Conservation (phyloP, 2,329 filamentous ascomycete genomes). For the Cladorrhinum sp. region DNA sequence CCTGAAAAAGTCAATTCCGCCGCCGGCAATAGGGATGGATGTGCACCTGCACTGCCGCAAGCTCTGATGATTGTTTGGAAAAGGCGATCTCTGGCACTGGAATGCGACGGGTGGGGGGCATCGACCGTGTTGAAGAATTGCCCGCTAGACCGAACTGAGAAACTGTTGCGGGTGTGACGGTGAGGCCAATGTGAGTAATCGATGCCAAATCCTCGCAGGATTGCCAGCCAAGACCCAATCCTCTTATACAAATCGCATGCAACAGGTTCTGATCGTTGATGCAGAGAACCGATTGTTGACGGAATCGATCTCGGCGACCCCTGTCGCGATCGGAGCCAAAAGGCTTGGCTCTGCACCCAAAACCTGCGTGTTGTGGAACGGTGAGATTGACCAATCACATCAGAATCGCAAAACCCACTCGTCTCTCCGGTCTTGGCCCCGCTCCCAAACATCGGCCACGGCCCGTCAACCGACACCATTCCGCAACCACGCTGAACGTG, state of each 20-base stretch:
- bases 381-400: slow-evolving; percentile 8
- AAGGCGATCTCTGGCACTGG: not conserved
- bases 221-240: not conserved
- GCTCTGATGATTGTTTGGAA: not conserved
- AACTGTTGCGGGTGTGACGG: not conserved
- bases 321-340: slow-evolving; percentile 6
- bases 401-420: not conserved
- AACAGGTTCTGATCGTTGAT: slow-evolving; percentile 11
- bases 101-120: not conserved
- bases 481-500: not conserved
- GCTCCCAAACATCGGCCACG: not conserved
- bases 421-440: not conserved
- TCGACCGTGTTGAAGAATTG: not conserved
- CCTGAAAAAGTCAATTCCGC: slow-evolving; percentile 3
- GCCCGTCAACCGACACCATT: not conserved
- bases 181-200: not conserved
- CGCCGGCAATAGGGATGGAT: not conserved
- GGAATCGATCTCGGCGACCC: slow-evolving; percentile 8
- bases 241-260: not conserved
- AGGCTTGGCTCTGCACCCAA: not conserved
- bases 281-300: not conserved
- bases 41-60: not conserved
- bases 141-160: not conserved
- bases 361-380: not conserved
- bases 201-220: not conserved